Evolutionary conservation across 1,139 yeast species (phyloP), one percentile per base, ranked within the genome.

Genomic region (Candida anutae): DNA sequence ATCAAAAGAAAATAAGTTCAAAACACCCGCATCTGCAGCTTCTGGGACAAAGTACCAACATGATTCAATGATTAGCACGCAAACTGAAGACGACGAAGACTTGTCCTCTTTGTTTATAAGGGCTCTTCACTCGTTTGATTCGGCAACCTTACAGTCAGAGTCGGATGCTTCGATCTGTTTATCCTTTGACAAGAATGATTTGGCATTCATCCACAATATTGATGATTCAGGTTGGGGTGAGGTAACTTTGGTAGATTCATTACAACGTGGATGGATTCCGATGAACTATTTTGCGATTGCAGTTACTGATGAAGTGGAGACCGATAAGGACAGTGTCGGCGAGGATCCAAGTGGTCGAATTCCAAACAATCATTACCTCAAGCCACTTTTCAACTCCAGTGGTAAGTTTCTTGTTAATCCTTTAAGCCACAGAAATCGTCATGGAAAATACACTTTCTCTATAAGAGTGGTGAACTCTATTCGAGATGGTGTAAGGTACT

Each of bases 181-280:
- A 16, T 78, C 94, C 1, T 88, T 90, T 50, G 75, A 73, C 16
- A 79, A 75, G 42, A 74, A 77, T 36, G 96, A 87, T 43, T 60
- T 85, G 33, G 94, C 90, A 0, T 80, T 85, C 48, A 82, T 90
- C 5, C 95, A 88, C 50, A 74, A 88, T 6, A 74, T 87, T 17
- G 97, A 90, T 52, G 78, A 82, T 30, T 80, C 95, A 12, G 98
- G 97, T 2, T 90, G 98, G 98, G 96, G 95, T 34, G 97, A 90
- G 53, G 97, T 88, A 3, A 87, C 96, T 0, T 53, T 83, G 27
- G 51, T 73, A 13, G 75, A 76, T 29, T 68, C 82, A 5, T 71
- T 83, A 31, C 71, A 73, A 40, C 67, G 95, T 34, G 98, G 98
- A 16, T 90, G 98, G 98, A 85, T 90, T 12, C 98, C 98, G 2